phyloP scores from a whole-genome alignment of 768 basidiomycete species.

The Gyrodon lividus region DNA sequence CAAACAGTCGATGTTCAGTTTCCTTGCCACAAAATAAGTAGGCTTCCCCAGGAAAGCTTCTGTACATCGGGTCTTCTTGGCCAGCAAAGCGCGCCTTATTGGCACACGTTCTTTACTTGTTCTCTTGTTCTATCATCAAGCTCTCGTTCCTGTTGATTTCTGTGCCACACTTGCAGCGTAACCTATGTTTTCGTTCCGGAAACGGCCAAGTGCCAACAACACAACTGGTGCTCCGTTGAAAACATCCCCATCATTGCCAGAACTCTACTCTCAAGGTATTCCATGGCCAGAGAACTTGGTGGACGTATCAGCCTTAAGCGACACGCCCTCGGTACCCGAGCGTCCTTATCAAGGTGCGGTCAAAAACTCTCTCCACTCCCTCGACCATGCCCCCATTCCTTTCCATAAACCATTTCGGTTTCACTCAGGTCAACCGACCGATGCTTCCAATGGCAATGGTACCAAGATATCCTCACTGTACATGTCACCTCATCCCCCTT shows the following conservation, averaged over 20 bases:
- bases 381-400: slow-evolving; percentile 55
- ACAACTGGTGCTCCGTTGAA: slow-evolving; percentile 47
- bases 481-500: slow-evolving; percentile 56
- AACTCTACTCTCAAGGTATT: slow-evolving; percentile 70
- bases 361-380: slow-evolving; percentile 61
- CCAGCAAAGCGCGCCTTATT: slow-evolving; percentile 9
- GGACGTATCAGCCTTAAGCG: slow-evolving; percentile 64
- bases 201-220: slow-evolving; percentile 52
- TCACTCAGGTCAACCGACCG: slow-evolving; percentile 38
- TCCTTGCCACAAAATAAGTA: neutral
- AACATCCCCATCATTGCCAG: slow-evolving; percentile 79
- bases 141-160: slow-evolving; percentile 24
- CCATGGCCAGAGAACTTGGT: slow-evolving; percentile 86
- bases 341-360: slow-evolving; percentile 62
- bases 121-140: slow-evolving; percentile 22
- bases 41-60: slow-evolving; percentile 18
- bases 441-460: slow-evolving; percentile 31
- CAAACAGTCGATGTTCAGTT: neutral
- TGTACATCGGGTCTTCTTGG: slow-evolving; percentile 16
- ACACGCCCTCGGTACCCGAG: slow-evolving; percentile 34
- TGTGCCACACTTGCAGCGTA: slow-evolving; percentile 17
- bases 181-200: slow-evolving; percentile 75
- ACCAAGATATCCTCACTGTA: slow-evolving; percentile 69
- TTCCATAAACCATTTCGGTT: slow-evolving; percentile 82
- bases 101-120: slow-evolving; percentile 25